These are phyloP conservation scores for Scutellaria minor DNA, from an alignment of 257 asterid genomes.

Conservation along the genomic window DNA sequence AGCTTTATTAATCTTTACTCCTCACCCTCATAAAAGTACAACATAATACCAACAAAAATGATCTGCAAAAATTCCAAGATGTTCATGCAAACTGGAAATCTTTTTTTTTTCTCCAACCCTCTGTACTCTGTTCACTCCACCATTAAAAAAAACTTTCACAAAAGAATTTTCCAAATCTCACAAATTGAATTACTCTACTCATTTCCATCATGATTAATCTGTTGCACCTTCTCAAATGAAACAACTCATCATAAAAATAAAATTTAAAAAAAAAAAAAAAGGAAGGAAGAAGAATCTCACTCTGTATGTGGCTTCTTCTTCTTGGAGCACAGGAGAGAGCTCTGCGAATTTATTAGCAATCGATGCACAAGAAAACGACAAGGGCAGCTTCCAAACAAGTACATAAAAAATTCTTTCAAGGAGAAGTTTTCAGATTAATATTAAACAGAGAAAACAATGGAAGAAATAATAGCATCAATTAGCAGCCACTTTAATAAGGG, in stretches of 20 bases:
- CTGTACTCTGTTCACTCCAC: background rate
- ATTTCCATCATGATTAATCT: background rate
- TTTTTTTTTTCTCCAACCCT: slow-evolving; percentile 10
- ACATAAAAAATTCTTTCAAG: too few relatives aligned
- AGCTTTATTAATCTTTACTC: background rate
- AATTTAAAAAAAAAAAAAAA: background rate
- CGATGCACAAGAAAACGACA: background rate
- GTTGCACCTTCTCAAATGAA: slow-evolving; percentile 12
- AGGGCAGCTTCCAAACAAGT: background rate
- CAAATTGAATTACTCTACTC: background rate
- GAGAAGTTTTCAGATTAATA: too few relatives aligned
- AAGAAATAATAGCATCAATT: too few relatives aligned
- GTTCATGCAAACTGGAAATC: slow-evolving; percentile 19
- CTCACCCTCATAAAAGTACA: slow-evolving; percentile 1
- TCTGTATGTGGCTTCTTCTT: background rate
- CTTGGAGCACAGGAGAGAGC: background rate
- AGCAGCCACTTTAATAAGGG: too few relatives aligned
- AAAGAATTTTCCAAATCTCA: slow-evolving; percentile 21
- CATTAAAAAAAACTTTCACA: slow-evolving; percentile 23
- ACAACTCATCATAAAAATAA: background rate
- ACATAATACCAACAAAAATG: background rate
- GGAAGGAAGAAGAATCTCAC: background rate
- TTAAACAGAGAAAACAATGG: too few relatives aligned
- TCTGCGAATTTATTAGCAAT: slow-evolving; percentile 11
- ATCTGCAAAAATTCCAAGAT: background rate